phyloP scores from a whole-genome alignment of 78 protist species.

The Speleostelium caveatum region DNA sequence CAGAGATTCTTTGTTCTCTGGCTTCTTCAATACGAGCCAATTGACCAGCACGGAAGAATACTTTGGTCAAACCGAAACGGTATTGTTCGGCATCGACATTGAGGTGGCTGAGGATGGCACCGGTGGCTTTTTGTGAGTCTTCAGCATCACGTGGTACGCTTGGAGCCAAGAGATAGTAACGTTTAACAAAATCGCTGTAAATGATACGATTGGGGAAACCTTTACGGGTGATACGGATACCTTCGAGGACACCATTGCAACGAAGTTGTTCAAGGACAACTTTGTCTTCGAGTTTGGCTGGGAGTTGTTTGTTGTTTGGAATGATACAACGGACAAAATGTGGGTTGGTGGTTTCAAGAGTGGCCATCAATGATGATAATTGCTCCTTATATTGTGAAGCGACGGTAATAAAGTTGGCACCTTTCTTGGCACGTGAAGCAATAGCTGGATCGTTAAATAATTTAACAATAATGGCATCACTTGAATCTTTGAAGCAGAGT shows the following conservation, averaged over 20 bases:
- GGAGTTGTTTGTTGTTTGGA: constrained; percentile 92
- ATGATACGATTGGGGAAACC: constrained; percentile 94
- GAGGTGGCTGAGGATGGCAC: constrained; percentile 80
- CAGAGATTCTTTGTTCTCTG: constrained; percentile 87
- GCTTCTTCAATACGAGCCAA: constrained; percentile 93
- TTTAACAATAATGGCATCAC: constrained; percentile 9
- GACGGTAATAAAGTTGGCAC: constrained; percentile 88
- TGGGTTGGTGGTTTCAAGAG: constrained; percentile 88
- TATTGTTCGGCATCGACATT: constrained; percentile 59
- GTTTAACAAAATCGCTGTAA: constrained; percentile 90
- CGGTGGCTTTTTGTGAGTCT: constrained; percentile 76
- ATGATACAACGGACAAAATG: constrained; percentile 96
- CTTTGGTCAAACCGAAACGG: constrained; percentile 88
- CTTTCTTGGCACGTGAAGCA: constrained; percentile 83
- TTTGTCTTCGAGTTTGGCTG: constrained; percentile 70
- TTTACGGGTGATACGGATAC: constrained; percentile 93
- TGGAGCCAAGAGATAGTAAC: constrained; percentile 90
- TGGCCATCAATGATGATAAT: constrained; percentile 86
- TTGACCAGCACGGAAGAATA: constrained; percentile 94
- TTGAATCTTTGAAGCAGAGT: constrained; percentile 70
- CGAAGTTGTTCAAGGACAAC: constrained; percentile 92
- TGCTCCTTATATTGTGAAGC: constrained; percentile 84
- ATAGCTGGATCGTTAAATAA: constrained; percentile 74
- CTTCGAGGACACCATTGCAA: constrained; percentile 98
- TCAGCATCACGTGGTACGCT: constrained; percentile 84